Percentiles rank a stretch among this genome's conserved stretches.
Evolutionary conservation across 208 protist genomes (phyloP).

Genomic region (Polymyxa betae): DNA sequence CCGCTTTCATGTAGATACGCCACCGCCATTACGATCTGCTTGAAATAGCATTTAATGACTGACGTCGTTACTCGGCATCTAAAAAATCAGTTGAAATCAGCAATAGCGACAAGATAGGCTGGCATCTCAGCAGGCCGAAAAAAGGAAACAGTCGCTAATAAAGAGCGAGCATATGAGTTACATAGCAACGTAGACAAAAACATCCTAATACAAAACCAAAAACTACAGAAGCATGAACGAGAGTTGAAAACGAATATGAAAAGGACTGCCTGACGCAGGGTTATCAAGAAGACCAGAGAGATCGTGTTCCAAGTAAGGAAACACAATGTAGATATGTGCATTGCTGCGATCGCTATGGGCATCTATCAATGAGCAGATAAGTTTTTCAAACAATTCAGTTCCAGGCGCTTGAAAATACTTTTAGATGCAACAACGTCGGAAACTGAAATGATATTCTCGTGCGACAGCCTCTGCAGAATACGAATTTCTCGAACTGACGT

Average conservation of each 20-base stretch:
- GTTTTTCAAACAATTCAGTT: neutral
- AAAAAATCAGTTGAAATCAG: neutral
- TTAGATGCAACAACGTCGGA: constrained; percentile 45
- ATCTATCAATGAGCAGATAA: neutral
- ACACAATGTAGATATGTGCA: constrained; percentile 12
- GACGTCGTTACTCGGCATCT: constrained; percentile 12
- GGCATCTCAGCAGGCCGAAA: no score
- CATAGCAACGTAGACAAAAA: no score
- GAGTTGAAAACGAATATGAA: no score
- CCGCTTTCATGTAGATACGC: constrained; percentile 7
- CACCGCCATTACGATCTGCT: constrained; percentile 33
- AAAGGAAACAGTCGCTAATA: no score
- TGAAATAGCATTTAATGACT: constrained; percentile 52
- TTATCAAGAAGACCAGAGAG: constrained; percentile 36
- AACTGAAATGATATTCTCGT: constrained; percentile 24
- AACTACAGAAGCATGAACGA: no score
- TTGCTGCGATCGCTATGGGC: neutral
- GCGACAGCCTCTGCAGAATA: constrained; percentile 20
- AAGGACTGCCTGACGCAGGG: no score
- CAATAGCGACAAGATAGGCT: no score
- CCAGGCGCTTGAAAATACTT: neutral
- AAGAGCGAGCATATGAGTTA: no score
- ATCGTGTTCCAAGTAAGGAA: constrained; percentile 47
- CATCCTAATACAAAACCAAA: no score
- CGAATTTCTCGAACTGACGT: constrained; percentile 48